Evolutionary conservation across 768 basidiomycete species (phyloP).

Genomic region (Dentipellis sp.): DNA sequence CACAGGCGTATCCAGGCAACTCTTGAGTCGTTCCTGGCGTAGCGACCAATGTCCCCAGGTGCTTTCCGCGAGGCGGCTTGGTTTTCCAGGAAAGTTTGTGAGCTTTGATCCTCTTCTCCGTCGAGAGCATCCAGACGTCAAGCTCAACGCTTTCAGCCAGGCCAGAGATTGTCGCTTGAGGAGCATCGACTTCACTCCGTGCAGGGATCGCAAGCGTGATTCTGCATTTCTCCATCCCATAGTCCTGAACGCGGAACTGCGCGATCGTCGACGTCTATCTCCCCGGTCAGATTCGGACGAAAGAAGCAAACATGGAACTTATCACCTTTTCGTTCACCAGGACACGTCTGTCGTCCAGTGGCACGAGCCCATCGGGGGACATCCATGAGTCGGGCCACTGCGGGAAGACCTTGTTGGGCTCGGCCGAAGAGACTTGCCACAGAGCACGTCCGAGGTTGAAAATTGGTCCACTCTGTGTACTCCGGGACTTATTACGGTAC

Average conservation of each 20-base stretch:
- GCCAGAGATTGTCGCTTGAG: not conserved
- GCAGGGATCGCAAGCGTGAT: not conserved
- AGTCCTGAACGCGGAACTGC: not conserved
- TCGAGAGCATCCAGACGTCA: not conserved
- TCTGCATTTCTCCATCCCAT: not conserved
- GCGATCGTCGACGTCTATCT: not conserved
- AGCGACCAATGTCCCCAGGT: not conserved
- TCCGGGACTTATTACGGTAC: not conserved
- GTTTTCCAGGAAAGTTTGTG: not conserved
- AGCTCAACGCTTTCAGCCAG: not conserved
- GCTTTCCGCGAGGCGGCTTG: not conserved
- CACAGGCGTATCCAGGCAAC: not conserved
- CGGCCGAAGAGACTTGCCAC: not conserved
- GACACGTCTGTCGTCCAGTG: constrained; percentile 1
- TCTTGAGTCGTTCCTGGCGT: not conserved
- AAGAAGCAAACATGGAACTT: not conserved
- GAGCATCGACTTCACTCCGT: not conserved
- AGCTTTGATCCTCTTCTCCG: not conserved
- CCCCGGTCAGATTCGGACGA: not conserved
- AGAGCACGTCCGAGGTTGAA: not conserved
- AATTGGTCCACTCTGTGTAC: not conserved
- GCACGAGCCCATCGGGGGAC: constrained; percentile 1
- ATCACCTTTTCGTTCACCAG: not conserved
- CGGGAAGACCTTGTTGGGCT: constrained; percentile 3
- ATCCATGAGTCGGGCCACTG: constrained; percentile 5